These are phyloP conservation scores for Crotalaria pallida DNA, from an alignment of 306 rosid genomes.

Conservation along the genomic window DNA sequence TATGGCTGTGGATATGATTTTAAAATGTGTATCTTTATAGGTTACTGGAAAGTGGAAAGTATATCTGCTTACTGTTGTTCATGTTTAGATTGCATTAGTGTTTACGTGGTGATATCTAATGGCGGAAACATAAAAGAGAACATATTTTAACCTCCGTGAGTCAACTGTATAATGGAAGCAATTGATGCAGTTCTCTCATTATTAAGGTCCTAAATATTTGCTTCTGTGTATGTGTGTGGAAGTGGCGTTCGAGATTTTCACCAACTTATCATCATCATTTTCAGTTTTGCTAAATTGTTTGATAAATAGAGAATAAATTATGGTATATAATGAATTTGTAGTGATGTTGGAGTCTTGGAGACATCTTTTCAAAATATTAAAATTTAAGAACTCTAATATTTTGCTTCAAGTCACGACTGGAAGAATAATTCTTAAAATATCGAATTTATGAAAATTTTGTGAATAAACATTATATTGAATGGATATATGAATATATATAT, in stretches of 20 bases:
- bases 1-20: neutral
- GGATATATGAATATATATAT: neutral
- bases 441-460: neutral
- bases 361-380: constrained; percentile 12
- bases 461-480: neutral
- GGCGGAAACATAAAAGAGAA: neutral
- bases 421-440: neutral
- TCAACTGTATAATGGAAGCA: neutral
- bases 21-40: neutral
- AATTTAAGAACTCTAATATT: neutral
- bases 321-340: neutral
- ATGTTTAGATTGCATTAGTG: constrained; percentile 6
- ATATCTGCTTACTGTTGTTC: neutral
- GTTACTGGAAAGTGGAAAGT: neutral
- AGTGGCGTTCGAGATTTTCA: constrained; percentile 12
- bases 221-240: neutral
- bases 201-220: constrained; percentile 1
- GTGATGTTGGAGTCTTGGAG: neutral
- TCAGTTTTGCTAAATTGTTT: constrained; percentile 17
- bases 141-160: neutral
- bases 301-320: neutral
- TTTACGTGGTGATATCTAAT: constrained; percentile 13
- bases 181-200: constrained; percentile 15
- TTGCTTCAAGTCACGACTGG: neutral
- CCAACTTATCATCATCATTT: neutral